A percentile compares a stretch with the other conserved stretches of the same genome.
Conservation (phyloP, 2,329 filamentous ascomycete genomes). For the Xylogone sp. region DNA sequence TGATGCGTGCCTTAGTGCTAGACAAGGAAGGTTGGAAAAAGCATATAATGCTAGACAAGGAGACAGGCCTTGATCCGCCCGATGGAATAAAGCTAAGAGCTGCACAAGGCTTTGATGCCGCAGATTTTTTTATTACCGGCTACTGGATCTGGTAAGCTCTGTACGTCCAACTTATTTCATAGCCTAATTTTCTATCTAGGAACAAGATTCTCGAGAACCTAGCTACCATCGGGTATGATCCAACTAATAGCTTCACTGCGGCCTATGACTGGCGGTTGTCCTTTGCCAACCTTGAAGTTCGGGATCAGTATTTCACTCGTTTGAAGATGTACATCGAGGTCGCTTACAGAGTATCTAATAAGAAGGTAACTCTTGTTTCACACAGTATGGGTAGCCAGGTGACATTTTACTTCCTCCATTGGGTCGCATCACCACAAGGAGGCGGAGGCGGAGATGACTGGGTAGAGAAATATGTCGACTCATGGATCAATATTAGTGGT, state of each 20-base stretch:
- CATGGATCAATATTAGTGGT: constrained; percentile 97
- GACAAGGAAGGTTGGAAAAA: constrained; percentile 94
- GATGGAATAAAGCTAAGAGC: constrained; percentile 79
- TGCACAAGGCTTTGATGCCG: constrained; percentile 94
- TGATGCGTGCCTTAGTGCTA: constrained; percentile 92
- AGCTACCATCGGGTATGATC: constrained; percentile 93
- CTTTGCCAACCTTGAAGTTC: constrained; percentile 81
- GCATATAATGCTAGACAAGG: constrained; percentile 94
- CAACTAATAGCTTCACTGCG: constrained; percentile 67
- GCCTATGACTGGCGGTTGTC: constrained; percentile 90
- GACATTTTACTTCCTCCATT: constrained; percentile 73
- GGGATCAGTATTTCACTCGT: constrained; percentile 91
- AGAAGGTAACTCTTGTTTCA: constrained; percentile 82
- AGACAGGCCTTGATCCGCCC: constrained; percentile 86
- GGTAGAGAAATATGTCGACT: constrained; percentile 87
- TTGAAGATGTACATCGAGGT: constrained; percentile 89
- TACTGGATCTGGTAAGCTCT: constrained; percentile 95
- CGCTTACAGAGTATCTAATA: constrained; percentile 65
- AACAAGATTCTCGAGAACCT: constrained; percentile 98
- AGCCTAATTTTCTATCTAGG: constrained; percentile 29
- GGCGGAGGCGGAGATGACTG: constrained; percentile 80
- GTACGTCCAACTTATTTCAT: neutral
- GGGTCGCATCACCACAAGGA: constrained; percentile 74
- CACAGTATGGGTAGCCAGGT: constrained; percentile 99
- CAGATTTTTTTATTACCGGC: constrained; percentile 86